phyloP scores from a whole-genome alignment of 345 rosid species.

The Eucalyptus erythrocorys region DNA sequence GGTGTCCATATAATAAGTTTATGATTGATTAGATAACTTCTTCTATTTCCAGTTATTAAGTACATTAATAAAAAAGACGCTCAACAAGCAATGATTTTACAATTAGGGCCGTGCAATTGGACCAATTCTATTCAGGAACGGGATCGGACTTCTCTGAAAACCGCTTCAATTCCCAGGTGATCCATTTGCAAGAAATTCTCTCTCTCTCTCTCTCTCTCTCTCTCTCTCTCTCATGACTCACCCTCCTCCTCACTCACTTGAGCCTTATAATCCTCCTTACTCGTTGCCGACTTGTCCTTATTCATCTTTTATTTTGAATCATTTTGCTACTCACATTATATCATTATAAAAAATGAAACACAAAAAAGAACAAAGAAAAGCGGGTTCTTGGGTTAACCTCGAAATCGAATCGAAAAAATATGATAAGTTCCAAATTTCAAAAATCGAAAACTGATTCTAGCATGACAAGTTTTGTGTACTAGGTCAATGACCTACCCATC shows the following conservation, averaged over 20 bases:
- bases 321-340: too few relatives aligned
- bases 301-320: background rate
- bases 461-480: too few relatives aligned
- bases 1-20: accelerated
- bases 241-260: background rate
- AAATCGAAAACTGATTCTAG: too few relatives aligned
- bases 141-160: accelerated
- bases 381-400: accelerated
- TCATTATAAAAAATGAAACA: too few relatives aligned
- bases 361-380: background rate
- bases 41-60: accelerated
- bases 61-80: accelerated
- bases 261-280: background rate
- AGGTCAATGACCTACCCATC: too few relatives aligned
- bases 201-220: too few relatives aligned
- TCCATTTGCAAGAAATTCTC: background rate
- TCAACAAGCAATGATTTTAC: too few relatives aligned
- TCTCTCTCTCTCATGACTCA: too few relatives aligned
- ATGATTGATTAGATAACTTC: accelerated
- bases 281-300: background rate
- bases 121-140: accelerated
- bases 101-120: background rate
- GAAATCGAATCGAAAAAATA: too few relatives aligned
- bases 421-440: background rate
- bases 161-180: accelerated